Base-by-base conservation (phyloP, 106 monocot species). In the Dendrobium catenatum region DNA sequence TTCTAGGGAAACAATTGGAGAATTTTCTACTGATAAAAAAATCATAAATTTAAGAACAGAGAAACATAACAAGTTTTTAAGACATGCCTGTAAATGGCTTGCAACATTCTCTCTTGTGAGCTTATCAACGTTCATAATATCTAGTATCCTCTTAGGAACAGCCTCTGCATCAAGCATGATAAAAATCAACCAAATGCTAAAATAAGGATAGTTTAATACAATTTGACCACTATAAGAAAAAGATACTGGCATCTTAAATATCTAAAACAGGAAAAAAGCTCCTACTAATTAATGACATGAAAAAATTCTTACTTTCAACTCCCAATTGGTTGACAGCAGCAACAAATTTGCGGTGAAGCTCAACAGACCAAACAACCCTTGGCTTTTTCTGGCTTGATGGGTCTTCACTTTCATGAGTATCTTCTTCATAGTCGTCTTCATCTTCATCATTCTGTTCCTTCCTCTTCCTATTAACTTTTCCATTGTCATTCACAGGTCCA, bases 311-410 rank as follows among this genome's bases (percentile, higher is more conserved):
- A 93, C 93, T 90, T n/a, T 93, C 90, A 75, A 88, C 80, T 78
- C 93, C 90, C 76, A 93, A 55, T 27, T 93, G 90, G 64, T 90
- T 83, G 70, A 93, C 90, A 67, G 93, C 93, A 55, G 87, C 87
- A 72, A 93, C 90, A 80, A 93, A 93, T 51, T 93, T 93, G 66
- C 85, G 83, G 41, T 93, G 93, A 33, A 93, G 87, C 11, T 93
- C 93, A 49, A 82, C 80, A 47, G 93, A 87, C 93, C 93, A 93
- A 82, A 93, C 93, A 73, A 93, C 93, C 83, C 90, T 87, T 24
- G 88, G 90, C 85, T 93, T 93, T 48, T 90, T 93, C 78, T 90
- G 93, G 61, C 77, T 7, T 26, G 88, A 88, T 0, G 88, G 72
- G 77, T 93, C 93, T 43, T 88, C 93, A 77, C 81, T 85, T 56